phyloP scores from a whole-genome alignment of 2,329 filamentous ascomycete genomes.

The Diplodia seriata region DNA sequence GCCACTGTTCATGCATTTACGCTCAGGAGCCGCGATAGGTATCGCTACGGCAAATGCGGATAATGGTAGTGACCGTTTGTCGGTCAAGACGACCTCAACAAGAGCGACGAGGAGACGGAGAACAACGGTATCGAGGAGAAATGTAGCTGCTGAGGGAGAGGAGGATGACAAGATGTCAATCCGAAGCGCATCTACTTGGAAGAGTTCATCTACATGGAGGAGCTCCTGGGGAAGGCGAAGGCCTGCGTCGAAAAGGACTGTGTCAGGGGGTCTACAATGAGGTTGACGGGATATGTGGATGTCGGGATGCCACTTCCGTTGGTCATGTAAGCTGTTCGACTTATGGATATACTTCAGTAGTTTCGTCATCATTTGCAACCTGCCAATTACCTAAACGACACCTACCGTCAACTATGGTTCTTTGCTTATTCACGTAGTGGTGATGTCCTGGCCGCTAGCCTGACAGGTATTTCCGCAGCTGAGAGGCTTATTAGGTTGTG shows the following conservation, averaged over 20 bases:
- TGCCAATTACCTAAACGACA: not conserved
- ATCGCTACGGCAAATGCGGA: not conserved
- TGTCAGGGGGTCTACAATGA: not conserved
- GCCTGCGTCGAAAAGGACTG: constrained; percentile 5
- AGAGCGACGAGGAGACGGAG: constrained; percentile 11
- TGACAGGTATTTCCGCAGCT: no score
- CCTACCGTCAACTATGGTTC: not conserved
- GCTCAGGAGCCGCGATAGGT: constrained; percentile 26
- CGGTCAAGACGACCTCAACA: constrained; percentile 19
- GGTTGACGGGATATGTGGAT: not conserved
- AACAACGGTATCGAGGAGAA: constrained; percentile 11
- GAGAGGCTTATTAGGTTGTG: no score
- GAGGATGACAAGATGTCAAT: constrained; percentile 25
- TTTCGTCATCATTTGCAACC: not conserved
- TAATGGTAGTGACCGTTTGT: constrained; percentile 15
- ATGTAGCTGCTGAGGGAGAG: not conserved
- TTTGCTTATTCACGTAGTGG: not conserved
- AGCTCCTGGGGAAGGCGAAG: constrained; percentile 16
- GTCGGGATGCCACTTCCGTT: not conserved
- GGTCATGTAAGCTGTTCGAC: no score
- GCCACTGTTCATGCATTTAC: constrained; percentile 32
- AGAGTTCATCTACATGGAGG: constrained; percentile 18
- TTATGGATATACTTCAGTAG: not conserved
- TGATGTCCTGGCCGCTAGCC: no score
- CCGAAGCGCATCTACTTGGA: constrained; percentile 23